Conservation (phyloP, 129 eudicot genomes). For the Tagetes erecta region DNA sequence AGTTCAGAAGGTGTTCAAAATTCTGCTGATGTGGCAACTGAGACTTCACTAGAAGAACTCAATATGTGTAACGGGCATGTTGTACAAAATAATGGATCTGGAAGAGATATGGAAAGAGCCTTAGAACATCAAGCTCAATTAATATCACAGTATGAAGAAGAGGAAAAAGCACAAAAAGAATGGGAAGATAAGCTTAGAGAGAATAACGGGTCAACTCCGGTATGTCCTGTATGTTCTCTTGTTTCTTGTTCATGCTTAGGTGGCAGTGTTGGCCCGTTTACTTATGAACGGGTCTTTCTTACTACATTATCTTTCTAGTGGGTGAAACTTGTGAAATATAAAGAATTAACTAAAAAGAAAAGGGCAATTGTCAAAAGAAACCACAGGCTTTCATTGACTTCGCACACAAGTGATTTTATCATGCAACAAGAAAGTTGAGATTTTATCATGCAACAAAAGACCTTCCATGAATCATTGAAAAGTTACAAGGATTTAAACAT, state of each 20-base stretch:
- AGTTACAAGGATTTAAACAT: not conserved
- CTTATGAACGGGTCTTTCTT: not conserved
- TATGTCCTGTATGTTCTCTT: constrained; percentile 51
- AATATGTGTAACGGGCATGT: constrained; percentile 35
- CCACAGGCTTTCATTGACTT: not conserved
- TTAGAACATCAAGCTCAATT: constrained; percentile 69
- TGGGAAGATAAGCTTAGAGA: constrained; percentile 94
- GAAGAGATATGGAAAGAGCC: constrained; percentile 68
- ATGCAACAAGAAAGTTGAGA: not conserved
- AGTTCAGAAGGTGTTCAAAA: constrained; percentile 39
- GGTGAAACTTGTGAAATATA: not conserved
- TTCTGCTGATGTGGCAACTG: constrained; percentile 38
- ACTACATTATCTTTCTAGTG: not conserved
- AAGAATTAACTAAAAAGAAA: not conserved
- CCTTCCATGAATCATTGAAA: not conserved
- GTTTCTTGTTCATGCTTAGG: constrained; percentile 7
- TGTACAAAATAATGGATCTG: constrained; percentile 32
- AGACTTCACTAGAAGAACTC: constrained; percentile 33
- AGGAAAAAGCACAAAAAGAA: constrained; percentile 86
- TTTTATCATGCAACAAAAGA: not conserved
- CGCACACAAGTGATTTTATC: not conserved
- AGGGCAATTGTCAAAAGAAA: not conserved
- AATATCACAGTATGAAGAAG: constrained; percentile 65
- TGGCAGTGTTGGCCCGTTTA: not conserved
- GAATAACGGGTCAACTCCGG: constrained; percentile 58